phyloP scores from a whole-genome alignment of 306 rosid species.

The Fragaria iinumae region DNA sequence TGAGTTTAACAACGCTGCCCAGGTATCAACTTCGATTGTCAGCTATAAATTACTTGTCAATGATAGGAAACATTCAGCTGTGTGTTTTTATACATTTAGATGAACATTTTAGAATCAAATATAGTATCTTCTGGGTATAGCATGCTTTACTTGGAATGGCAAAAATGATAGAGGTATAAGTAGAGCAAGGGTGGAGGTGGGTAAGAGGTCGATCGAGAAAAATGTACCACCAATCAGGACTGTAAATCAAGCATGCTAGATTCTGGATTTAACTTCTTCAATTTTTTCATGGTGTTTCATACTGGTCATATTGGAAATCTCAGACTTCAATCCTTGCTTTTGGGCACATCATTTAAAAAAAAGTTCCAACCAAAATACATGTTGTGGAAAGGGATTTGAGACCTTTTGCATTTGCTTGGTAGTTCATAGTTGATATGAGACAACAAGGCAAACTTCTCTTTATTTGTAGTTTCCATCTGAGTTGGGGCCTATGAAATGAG shows the following conservation, averaged over 20 bases:
- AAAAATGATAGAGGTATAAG: background rate
- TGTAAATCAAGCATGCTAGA: background rate
- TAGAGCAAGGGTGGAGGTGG: background rate
- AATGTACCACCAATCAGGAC: background rate
- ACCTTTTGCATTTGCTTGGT: background rate
- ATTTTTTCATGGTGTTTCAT: background rate
- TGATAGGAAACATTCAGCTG: background rate
- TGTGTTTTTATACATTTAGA: background rate
- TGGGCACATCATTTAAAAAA: background rate
- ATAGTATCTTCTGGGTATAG: background rate
- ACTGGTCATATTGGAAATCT: background rate
- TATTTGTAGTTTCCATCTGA: background rate
- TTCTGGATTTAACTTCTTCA: background rate
- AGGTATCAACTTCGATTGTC: slow-evolving; percentile 52
- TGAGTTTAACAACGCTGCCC: slow-evolving; percentile 92
- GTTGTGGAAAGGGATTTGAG: background rate
- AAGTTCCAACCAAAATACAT: background rate
- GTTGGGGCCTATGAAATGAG: background rate
- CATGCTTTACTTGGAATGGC: background rate
- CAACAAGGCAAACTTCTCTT: background rate
- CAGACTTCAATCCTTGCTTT: background rate
- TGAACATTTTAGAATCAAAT: background rate
- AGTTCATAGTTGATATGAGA: background rate
- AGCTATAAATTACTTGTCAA: background rate
- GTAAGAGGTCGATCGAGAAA: background rate